phyloP scores from a whole-genome alignment of 2,329 filamentous ascomycete genomes.

The Arthrobotrys megalospora region DNA sequence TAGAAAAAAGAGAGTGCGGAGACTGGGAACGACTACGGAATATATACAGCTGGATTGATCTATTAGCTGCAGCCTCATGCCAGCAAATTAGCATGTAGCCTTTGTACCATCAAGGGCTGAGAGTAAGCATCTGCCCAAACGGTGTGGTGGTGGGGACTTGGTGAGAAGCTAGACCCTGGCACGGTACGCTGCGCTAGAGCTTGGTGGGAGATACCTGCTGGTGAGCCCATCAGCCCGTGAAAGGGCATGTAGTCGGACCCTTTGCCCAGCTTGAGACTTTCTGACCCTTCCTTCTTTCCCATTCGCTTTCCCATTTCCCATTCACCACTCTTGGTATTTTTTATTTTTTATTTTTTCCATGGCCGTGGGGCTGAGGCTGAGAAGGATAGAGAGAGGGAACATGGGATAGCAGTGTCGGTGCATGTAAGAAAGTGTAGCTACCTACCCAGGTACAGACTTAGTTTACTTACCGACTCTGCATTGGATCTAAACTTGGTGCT shows the following conservation, averaged over 20 bases:
- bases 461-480: neutral
- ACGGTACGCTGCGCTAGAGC: neutral
- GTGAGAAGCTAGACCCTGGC: conserved; percentile 50
- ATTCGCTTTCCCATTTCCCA: neutral
- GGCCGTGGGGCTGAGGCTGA: conserved; percentile 58
- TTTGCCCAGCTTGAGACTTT: conserved; percentile 9
- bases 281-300: neutral
- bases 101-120: conserved; percentile 58
- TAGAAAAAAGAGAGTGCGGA: conserved; percentile 33
- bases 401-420: neutral
- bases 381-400: conserved; percentile 14
- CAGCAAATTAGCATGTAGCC: conserved; percentile 23
- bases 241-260: conserved; percentile 33
- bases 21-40: conserved; percentile 51
- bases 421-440: neutral
- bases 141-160: conserved; percentile 47
- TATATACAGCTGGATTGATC: conserved; percentile 56
- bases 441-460: no score
- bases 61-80: conserved; percentile 47
- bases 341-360: neutral
- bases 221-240: conserved; percentile 34
- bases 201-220: conserved; percentile 11
- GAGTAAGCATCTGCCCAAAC: conserved; percentile 52
- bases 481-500: conserved; percentile 47
- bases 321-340: conserved; percentile 1